phyloP scores from a whole-genome alignment of 164 flowering plant species.

The Vitis rotundifolia region DNA sequence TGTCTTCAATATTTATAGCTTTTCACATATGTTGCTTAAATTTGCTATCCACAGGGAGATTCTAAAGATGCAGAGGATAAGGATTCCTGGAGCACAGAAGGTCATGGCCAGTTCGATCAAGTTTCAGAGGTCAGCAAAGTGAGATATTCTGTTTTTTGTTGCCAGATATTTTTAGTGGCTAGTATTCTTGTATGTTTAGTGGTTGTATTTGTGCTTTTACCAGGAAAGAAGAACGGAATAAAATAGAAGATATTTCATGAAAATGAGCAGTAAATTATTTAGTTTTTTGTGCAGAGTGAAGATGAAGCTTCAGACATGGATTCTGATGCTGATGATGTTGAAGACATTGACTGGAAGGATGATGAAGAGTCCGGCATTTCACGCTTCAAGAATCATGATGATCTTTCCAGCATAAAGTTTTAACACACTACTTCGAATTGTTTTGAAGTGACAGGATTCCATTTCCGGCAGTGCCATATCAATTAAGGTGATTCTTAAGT shows the following conservation, averaged over 20 bases:
- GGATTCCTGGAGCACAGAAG: constrained; percentile 24
- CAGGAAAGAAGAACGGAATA: background rate
- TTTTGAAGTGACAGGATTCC: background rate
- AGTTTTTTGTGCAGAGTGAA: constrained; percentile 44
- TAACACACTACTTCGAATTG: constrained; percentile 1
- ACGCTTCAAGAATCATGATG: constrained; percentile 15
- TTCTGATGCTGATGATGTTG: constrained; percentile 37
- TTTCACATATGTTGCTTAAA: background rate
- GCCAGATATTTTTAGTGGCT: constrained; percentile 1
- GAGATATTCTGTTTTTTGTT: constrained; percentile 16
- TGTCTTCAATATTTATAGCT: background rate
- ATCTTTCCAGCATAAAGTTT: constrained; percentile 1
- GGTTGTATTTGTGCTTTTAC: background rate
- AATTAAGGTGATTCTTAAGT: background rate
- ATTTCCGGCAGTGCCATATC: background rate
- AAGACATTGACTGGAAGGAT: constrained; percentile 21
- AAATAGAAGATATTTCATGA: background rate
- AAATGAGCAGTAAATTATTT: background rate
- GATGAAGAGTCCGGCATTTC: constrained; percentile 29
- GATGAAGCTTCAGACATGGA: constrained; percentile 40
- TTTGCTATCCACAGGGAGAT: constrained; percentile 41
- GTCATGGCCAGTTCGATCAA: constrained; percentile 23
- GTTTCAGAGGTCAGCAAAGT: constrained; percentile 37
- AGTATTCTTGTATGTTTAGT: background rate
- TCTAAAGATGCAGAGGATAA: constrained; percentile 29